Percentiles rank a stretch among this genome's conserved stretches.
Conservation (phyloP, 2,329 filamentous ascomycete species). For the Chalaropsis thielavioides region DNA sequence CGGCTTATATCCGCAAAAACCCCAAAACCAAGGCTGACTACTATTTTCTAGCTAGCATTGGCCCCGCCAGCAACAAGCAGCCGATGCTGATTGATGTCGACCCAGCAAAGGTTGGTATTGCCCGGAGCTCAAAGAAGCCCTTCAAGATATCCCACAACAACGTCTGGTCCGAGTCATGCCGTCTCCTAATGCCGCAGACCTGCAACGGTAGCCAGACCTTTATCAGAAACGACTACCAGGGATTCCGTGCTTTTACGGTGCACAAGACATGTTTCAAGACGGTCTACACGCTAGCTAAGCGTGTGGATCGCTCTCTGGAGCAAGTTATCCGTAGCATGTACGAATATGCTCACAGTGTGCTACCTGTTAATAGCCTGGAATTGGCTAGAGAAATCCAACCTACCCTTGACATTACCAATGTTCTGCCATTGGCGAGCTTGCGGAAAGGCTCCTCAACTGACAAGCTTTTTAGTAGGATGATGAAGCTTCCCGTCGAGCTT, state of each 20-base stretch:
- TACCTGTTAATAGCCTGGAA: neutral
- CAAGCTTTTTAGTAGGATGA: neutral
- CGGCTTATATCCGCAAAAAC: neutral
- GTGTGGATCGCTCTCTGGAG: neutral
- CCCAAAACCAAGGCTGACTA: neutral
- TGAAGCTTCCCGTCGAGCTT: neutral
- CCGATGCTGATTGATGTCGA: neutral
- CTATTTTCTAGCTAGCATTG: neutral
- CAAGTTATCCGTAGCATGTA: neutral
- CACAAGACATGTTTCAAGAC: conserved; percentile 7
- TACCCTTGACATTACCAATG: neutral
- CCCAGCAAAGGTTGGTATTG: neutral
- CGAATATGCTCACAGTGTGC: neutral
- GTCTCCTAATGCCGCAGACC: neutral
- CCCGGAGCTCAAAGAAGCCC: neutral
- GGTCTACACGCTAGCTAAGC: neutral
- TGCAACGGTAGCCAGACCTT: neutral
- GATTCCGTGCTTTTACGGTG: neutral
- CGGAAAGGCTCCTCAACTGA: neutral
- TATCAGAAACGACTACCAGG: neutral
- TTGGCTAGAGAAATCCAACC: neutral
- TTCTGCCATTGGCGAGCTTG: neutral
- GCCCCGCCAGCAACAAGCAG: neutral
- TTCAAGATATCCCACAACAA: neutral
- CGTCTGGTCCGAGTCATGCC: neutral